Evolutionary conservation across 805 yeast species (phyloP), one percentile per base, ranked within the genome.

Genomic region (Candida ovalis): DNA sequence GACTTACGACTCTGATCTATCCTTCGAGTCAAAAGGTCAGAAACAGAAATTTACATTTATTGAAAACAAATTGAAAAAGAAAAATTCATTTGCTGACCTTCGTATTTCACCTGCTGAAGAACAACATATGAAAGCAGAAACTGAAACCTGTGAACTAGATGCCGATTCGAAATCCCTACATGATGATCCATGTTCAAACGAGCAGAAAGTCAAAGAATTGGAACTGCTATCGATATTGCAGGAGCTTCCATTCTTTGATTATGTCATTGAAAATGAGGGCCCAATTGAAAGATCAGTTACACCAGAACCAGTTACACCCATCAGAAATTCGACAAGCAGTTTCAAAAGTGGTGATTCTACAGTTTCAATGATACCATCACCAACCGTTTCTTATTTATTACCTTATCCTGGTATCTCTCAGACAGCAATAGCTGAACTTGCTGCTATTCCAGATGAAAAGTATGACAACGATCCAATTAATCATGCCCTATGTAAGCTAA

Each of bases 391-490:
- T 10, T 57, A 62, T 30, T 53, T 68, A 24, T 57, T 71, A 47
- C 69, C 76, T 19, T 73, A 69, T 49, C 76, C 76, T 17, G 82
- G 81, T 13, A 69, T 76, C 44, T 70, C 78, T 27, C 67, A 73
- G n/a, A 77, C 75, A 3, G 84, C 82, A 1, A 81, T 86, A 41
- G 86, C 85, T 38, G 88, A 84, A 58, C 74, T 90, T 42, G 95
- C 95, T 1, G 86, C 86, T 5, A 81, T 91, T 44, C 92, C 97
- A 0, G 97, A 92, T 63, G 90, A 85, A 42, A 74, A 82, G 0
- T 70, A 77, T 38, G 78, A 75, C 25, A 80, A 76, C 17, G 87
- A 88, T 64, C 96, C 96, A 0, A 71, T 90, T 13, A 76, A 74
- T 44, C 80, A 82, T 42, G 90, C 98, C 0, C 71, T 91, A 55